A percentile compares a stretch with the other conserved stretches of the same genome.
Conservation (phyloP, 805 yeast genomes). For the Spathaspora hagerdaliae region DNA sequence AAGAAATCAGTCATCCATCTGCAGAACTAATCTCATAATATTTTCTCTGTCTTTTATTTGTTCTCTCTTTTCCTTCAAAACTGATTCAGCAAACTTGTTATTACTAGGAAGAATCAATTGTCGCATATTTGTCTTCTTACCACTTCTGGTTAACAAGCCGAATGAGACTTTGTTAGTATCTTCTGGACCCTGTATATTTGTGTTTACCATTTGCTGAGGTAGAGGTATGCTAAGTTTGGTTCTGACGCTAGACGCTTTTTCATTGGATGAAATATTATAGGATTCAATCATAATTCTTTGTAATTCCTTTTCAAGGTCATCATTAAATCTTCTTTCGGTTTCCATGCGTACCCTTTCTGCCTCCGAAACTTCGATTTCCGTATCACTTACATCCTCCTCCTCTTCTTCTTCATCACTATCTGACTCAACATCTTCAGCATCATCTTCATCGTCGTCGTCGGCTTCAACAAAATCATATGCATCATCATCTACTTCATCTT, state of each 20-base stretch:
- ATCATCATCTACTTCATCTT: conserved; percentile 13
- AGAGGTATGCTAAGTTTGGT: conserved; percentile 7
- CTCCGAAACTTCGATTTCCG: conserved; percentile 8
- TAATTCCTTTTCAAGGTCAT: conserved; percentile 55
- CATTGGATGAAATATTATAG: conserved; percentile 28
- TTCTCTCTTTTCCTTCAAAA: conserved; percentile 47
- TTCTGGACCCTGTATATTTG: neutral
- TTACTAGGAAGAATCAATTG: conserved; percentile 50
- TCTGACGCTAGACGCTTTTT: conserved; percentile 14
- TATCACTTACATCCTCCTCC: conserved; percentile 8
- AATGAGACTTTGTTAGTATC: conserved; percentile 32
- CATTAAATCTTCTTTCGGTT: conserved; percentile 45
- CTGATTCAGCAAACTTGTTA: conserved; percentile 50
- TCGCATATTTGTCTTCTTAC: conserved; percentile 41
- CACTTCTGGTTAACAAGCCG: conserved; percentile 52
- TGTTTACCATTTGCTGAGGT: conserved; percentile 1
- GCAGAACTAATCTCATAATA: conserved; percentile 52
- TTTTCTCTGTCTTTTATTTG: conserved; percentile 51
- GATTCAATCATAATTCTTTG: conserved; percentile 51
- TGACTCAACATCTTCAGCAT: conserved; percentile 23
- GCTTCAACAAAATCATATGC: conserved; percentile 11
- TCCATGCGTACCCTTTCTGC: conserved; percentile 27
- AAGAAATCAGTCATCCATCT: conserved; percentile 22
- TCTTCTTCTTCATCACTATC: conserved; percentile 12
- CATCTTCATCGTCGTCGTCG: conserved; percentile 13